Percentiles rank a stretch among this genome's conserved stretches.
phyloP scores from a whole-genome alignment of 2,329 filamentous ascomycete species.

The Ramularia collo-cygni region DNA sequence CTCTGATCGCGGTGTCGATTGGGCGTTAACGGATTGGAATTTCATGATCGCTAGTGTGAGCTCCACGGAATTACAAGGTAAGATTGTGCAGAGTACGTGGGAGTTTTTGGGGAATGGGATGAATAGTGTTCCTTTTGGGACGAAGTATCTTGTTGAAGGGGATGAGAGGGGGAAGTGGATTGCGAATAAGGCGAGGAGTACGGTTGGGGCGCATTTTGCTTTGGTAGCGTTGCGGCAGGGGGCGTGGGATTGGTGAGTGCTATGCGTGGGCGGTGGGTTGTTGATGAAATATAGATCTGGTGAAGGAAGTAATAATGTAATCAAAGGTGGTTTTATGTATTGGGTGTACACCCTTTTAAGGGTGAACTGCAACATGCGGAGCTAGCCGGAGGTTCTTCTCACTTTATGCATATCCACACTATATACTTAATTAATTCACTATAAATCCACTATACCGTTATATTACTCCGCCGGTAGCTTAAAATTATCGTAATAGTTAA shows the following conservation, averaged over 20 bases:
- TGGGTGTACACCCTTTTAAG: no score
- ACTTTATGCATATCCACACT: no score
- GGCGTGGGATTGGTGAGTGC: conserved; percentile 9
- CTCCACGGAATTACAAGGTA: conserved; percentile 11
- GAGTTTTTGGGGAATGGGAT: conserved; percentile 20
- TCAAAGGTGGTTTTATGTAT: no score
- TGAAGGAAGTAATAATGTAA: no score
- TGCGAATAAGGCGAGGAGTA: conserved; percentile 20
- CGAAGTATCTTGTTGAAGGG: conserved; percentile 20
- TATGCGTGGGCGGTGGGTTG: no score
- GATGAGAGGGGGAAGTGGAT: conserved; percentile 18
- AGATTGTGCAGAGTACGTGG: conserved; percentile 20
- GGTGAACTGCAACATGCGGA: no score
- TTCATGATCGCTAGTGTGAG: conserved; percentile 20
- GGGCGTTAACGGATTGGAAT: conserved; percentile 24
- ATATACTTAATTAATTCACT: no score
- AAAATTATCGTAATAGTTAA: no score
- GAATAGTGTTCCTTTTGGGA: conserved; percentile 24
- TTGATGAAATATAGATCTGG: no score
- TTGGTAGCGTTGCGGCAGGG: conserved; percentile 19
- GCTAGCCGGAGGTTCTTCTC: no score
- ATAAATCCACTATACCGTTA: no score
- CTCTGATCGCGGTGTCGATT: conserved; percentile 17
- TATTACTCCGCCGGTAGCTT: no score
- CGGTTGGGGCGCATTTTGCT: conserved; percentile 22